Percentiles rank a stretch among this genome's conserved stretches.
Conservation (phyloP, 140 eudicot species). For the Flaveria floridana region DNA sequence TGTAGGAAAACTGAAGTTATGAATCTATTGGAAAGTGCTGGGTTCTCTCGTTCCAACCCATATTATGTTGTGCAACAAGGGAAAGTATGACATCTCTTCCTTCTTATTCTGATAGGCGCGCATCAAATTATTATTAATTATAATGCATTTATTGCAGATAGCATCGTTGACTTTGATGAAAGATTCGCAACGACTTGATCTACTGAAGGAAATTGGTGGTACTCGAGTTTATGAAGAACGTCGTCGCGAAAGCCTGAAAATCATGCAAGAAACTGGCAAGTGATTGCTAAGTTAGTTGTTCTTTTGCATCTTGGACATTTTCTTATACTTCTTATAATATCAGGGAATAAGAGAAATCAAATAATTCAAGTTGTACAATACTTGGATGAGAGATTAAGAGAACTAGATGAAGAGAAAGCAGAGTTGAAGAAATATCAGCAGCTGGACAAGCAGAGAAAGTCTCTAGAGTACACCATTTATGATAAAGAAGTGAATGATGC, state of each 20-base stretch:
- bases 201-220: constrained; percentile 98
- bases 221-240: constrained; percentile 96
- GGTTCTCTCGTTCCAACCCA: constrained; percentile 97
- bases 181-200: constrained; percentile 86
- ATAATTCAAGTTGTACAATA: constrained; percentile 95
- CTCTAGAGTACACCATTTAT: constrained; percentile 82
- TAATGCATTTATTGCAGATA: constrained; percentile 49
- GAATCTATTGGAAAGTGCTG: constrained; percentile 98
- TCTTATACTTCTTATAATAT: constrained; percentile 22
- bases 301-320: constrained; percentile 14
- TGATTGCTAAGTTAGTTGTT: constrained; percentile 18
- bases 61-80: constrained; percentile 98
- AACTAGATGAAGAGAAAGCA: constrained; percentile 96
- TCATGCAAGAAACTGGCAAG: constrained; percentile 98
- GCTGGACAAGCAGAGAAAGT: constrained; percentile 90
- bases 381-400: constrained; percentile 93
- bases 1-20: constrained; percentile 95
- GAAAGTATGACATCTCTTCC: constrained; percentile 46
- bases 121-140: constrained; percentile 14
- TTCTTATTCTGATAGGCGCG: constrained; percentile 18
- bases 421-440: constrained; percentile 86
- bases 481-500: constrained; percentile 90
- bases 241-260: constrained; percentile 94
- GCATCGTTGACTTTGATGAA: constrained; percentile 90
- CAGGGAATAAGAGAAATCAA: constrained; percentile 92